phyloP scores from a whole-genome alignment of 140 eudicot genomes.

The Anethum foeniculum region DNA sequence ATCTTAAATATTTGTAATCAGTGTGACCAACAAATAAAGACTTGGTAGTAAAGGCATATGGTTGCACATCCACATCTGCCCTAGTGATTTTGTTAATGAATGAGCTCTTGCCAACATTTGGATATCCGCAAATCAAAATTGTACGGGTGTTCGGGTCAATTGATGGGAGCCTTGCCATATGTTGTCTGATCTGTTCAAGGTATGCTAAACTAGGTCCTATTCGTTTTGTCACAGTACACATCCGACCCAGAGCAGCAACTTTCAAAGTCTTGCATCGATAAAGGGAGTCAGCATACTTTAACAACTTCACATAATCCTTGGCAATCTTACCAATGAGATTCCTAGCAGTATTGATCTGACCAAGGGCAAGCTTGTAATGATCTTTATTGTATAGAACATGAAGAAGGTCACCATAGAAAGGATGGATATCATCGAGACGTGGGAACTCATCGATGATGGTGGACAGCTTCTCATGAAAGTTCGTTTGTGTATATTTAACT shows the following conservation, averaged over 20 bases:
- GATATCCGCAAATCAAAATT: slow-evolving; percentile 81
- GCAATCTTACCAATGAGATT: slow-evolving; percentile 70
- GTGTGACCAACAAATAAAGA: slow-evolving; percentile 93
- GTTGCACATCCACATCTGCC: slow-evolving; percentile 96
- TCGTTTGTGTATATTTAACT: slow-evolving; percentile 75
- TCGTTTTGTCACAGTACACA: slow-evolving; percentile 85
- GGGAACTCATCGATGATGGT: slow-evolving; percentile 92
- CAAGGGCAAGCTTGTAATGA: slow-evolving; percentile 95
- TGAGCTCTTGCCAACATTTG: slow-evolving; percentile 94
- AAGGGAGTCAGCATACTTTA: slow-evolving; percentile 89
- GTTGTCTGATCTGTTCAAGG: slow-evolving; percentile 87
- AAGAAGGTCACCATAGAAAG: slow-evolving; percentile 90
- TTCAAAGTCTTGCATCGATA: slow-evolving; percentile 80
- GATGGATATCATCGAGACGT: slow-evolving; percentile 82
- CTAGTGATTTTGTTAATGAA: slow-evolving; percentile 84
- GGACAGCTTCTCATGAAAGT: slow-evolving; percentile 75
- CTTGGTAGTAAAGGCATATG: slow-evolving; percentile 95
- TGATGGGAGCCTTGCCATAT: slow-evolving; percentile 93
- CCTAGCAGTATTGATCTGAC: slow-evolving; percentile 85
- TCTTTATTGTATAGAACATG: slow-evolving; percentile 86
- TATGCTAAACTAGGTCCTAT: slow-evolving; percentile 87
- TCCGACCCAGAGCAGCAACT: slow-evolving; percentile 96
- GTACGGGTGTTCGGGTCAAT: slow-evolving; percentile 93
- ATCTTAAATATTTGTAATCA: slow-evolving; percentile 72
- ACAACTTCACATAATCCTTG: slow-evolving; percentile 73